phyloP scores from a whole-genome alignment of 495 filamentous ascomycete species.

The Glonium stellatum region DNA sequence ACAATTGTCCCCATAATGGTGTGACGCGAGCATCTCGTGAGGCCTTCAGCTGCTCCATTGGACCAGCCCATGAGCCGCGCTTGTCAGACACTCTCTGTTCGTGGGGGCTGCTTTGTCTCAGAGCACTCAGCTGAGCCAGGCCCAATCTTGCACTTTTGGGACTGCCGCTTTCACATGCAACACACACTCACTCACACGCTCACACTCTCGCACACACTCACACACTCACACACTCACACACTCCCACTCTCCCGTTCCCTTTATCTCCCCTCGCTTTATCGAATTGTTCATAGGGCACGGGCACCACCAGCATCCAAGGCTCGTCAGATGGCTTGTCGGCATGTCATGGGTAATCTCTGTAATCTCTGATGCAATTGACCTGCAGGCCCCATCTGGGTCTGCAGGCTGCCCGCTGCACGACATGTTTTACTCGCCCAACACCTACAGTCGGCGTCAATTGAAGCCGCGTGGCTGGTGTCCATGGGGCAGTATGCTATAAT shows the following conservation, averaged over 20 bases:
- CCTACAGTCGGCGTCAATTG: conserved; percentile 17
- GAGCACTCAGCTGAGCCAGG: conserved; percentile 19
- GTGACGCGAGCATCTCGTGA: conserved; percentile 27
- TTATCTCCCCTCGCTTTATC: too few species aligned
- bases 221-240: too few species aligned
- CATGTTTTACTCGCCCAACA: conserved; percentile 24
- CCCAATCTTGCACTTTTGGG: too few species aligned
- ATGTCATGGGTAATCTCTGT: too few species aligned
- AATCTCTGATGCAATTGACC: conserved; percentile 9
- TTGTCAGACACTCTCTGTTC: not conserved
- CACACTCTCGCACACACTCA: too few species aligned
- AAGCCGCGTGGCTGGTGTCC: conserved; percentile 27
- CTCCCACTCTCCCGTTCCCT: too few species aligned
- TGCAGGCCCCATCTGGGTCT: conserved; percentile 6
- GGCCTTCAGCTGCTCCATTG: conserved; percentile 26
- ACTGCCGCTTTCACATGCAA: conserved; percentile 29
- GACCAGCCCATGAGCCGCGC: conserved; percentile 9
- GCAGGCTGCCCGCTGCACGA: conserved; percentile 20
- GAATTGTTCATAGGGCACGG: not conserved
- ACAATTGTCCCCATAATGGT: conserved; percentile 13
- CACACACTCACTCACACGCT: not conserved
- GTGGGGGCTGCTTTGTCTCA: conserved; percentile 14
- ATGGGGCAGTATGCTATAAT: conserved; percentile 9
- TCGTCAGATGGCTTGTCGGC: conserved; percentile 15
- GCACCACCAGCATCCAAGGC: not conserved